A percentile compares a stretch with the other conserved stretches of the same genome.
These are phyloP conservation scores for Claviceps sp. DNA, from an alignment of 2,329 filamentous ascomycete genomes.

Conservation along the genomic window DNA sequence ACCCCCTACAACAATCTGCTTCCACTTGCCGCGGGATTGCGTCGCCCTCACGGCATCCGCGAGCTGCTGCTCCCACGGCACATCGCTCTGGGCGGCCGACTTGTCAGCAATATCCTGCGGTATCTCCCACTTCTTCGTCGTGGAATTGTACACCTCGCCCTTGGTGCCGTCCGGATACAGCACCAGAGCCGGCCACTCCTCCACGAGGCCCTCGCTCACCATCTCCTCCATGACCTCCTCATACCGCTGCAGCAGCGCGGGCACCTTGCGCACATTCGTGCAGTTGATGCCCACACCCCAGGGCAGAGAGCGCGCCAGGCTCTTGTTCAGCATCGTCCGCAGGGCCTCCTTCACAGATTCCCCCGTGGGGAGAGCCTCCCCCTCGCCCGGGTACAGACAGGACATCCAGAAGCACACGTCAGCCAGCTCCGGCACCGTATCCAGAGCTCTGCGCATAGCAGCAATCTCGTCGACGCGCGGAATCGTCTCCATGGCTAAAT, in stretches of 20 bases:
- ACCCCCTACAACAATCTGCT: slow-evolving; percentile 35
- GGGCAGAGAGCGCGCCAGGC: slow-evolving; percentile 22
- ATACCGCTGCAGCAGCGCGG: slow-evolving; percentile 38
- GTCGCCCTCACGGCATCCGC: slow-evolving; percentile 26
- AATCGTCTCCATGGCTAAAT: slow-evolving; percentile 53
- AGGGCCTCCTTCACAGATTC: slow-evolving; percentile 23
- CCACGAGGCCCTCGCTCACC: slow-evolving; percentile 19
- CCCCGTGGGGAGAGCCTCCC: slow-evolving; percentile 42
- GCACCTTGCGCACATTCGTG: slow-evolving; percentile 51
- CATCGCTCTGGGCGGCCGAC: slow-evolving; percentile 44
- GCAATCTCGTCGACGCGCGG: slow-evolving; percentile 48
- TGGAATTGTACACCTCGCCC: slow-evolving; percentile 53
- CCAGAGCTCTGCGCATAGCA: slow-evolving; percentile 36
- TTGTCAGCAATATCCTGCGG: slow-evolving; percentile 38
- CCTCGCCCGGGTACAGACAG: slow-evolving; percentile 45
- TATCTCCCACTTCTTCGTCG: slow-evolving; percentile 45
- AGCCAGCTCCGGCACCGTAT: slow-evolving; percentile 14
- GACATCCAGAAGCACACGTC: slow-evolving; percentile 44
- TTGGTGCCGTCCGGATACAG: slow-evolving; percentile 58
- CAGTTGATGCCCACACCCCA: slow-evolving; percentile 58
- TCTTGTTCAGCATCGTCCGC: slow-evolving; percentile 23
- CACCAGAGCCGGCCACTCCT: slow-evolving; percentile 39
- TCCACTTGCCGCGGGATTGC: slow-evolving; percentile 26
- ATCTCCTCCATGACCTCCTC: slow-evolving; percentile 33
- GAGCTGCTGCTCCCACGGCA: slow-evolving; percentile 34